Percentiles rank a stretch among this genome's conserved stretches.
These are phyloP conservation scores for Lentinus tigrinus DNA, from an alignment of 768 basidiomycete genomes.

Conservation along the genomic window DNA sequence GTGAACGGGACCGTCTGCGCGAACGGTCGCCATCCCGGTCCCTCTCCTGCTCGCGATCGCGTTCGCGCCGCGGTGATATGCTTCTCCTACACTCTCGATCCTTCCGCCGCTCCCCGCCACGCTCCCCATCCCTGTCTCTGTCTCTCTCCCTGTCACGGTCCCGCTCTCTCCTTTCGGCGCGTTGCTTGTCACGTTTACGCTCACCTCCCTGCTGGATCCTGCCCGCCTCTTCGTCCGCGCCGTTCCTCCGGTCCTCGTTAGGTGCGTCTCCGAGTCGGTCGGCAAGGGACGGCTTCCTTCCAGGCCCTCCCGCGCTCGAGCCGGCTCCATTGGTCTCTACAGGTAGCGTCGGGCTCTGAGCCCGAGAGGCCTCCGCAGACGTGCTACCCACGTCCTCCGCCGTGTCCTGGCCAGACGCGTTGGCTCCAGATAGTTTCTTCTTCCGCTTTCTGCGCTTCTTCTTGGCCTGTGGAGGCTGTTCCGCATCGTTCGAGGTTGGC, in stretches of 20 bases:
- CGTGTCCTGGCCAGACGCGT: background rate
- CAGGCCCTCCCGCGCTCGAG: background rate
- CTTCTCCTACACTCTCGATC: conserved; percentile 5
- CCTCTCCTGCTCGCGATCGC: background rate
- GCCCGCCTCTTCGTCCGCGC: background rate
- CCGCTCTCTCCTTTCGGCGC: background rate
- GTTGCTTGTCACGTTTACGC: conserved; percentile 1
- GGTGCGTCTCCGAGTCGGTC: background rate
- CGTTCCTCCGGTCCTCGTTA: background rate
- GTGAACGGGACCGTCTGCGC: conserved; percentile 6
- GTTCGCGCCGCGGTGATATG: conserved; percentile 4
- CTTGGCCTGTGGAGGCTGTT: background rate
- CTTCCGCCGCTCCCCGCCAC: conserved; percentile 1
- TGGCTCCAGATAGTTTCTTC: conserved; percentile 3
- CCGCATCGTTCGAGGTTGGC: background rate
- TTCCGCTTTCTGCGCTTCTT: conserved; percentile 17
- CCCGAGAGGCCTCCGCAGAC: conserved; percentile 12
- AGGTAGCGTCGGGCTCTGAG: background rate
- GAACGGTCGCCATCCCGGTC: background rate
- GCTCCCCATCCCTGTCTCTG: background rate
- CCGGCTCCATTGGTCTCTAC: background rate
- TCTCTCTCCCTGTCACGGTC: background rate
- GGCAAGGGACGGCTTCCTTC: background rate
- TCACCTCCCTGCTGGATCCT: background rate
- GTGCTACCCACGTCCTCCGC: conserved; percentile 26